A percentile compares a stretch with the other conserved stretches of the same genome.
Conservation (phyloP, 306 rosid species). For the Vigna radiata region DNA sequence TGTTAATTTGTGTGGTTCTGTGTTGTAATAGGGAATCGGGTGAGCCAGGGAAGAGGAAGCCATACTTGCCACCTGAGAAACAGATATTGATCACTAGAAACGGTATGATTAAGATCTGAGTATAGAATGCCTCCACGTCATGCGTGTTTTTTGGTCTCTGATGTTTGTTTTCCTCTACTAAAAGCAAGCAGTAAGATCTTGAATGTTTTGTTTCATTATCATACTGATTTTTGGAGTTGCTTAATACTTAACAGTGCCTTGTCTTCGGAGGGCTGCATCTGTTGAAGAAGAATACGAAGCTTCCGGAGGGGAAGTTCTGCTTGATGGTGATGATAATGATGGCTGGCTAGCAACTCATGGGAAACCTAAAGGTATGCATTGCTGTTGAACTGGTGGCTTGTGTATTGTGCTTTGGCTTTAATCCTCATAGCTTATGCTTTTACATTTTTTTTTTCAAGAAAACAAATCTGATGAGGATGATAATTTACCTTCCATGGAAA, state of each 20-base stretch:
- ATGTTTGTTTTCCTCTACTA: no score
- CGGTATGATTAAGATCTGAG: slow-evolving; percentile 55
- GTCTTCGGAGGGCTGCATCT: slow-evolving; percentile 89
- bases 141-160: no score
- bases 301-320: slow-evolving; percentile 89
- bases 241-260: slow-evolving; percentile 76
- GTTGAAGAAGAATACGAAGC: slow-evolving; percentile 98
- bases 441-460: slow-evolving; percentile 45
- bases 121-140: not conserved
- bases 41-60: slow-evolving; percentile 88
- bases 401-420: not conserved
- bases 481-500: slow-evolving; percentile 85
- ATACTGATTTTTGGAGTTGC: slow-evolving; percentile 36
- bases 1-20: slow-evolving; percentile 8
- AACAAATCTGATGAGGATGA: slow-evolving; percentile 77
- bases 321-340: slow-evolving; percentile 90
- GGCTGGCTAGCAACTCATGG: slow-evolving; percentile 99
- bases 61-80: slow-evolving; percentile 83
- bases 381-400: slow-evolving; percentile 23
- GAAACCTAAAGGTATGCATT: slow-evolving; percentile 76
- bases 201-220: slow-evolving; percentile 2
- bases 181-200: not conserved
- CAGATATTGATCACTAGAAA: slow-evolving; percentile 93
- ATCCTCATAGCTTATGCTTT: slow-evolving; percentile 32
- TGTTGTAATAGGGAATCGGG: slow-evolving; percentile 81